Evolutionary conservation across 257 asterid genomes (phyloP).

Genomic region (Misopates orontium): DNA sequence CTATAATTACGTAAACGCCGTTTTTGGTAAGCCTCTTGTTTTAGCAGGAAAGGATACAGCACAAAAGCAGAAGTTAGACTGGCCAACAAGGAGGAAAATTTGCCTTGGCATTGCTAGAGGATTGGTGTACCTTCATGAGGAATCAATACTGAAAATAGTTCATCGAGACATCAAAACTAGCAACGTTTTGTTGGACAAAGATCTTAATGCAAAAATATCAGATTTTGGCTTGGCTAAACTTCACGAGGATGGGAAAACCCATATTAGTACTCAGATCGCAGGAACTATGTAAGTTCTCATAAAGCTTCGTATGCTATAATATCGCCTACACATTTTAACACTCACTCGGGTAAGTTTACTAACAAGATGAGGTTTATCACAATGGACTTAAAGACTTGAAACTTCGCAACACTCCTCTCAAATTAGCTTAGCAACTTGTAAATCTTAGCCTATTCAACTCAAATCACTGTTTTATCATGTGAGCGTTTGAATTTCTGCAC

Average conservation of each 20-base stretch:
- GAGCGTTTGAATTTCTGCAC: background rate
- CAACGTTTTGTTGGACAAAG: constrained; percentile 79
- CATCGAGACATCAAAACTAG: constrained; percentile 91
- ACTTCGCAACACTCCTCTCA: too few species aligned
- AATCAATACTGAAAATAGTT: constrained; percentile 74
- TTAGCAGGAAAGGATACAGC: constrained; percentile 48
- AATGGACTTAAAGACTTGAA: too few species aligned
- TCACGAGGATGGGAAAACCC: constrained; percentile 71
- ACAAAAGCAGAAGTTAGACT: constrained; percentile 57
- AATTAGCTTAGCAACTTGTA: too few species aligned
- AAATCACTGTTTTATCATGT: background rate
- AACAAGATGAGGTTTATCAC: too few species aligned
- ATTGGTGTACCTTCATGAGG: constrained; percentile 86
- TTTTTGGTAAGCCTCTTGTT: constrained; percentile 11
- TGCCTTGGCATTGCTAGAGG: constrained; percentile 86
- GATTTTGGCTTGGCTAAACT: constrained; percentile 94
- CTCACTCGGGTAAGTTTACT: too few species aligned
- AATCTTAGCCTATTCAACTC: too few species aligned
- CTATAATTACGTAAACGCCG: background rate
- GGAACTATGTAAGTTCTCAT: constrained; percentile 78
- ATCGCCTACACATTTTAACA: too few species aligned
- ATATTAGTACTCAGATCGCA: constrained; percentile 85
- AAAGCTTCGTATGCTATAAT: background rate
- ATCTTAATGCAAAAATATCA: constrained; percentile 76
- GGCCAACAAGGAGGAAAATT: constrained; percentile 75